Evolutionary conservation across 2,329 filamentous ascomycete species (phyloP).

Genomic region (Aspergillaceae sp.): DNA sequence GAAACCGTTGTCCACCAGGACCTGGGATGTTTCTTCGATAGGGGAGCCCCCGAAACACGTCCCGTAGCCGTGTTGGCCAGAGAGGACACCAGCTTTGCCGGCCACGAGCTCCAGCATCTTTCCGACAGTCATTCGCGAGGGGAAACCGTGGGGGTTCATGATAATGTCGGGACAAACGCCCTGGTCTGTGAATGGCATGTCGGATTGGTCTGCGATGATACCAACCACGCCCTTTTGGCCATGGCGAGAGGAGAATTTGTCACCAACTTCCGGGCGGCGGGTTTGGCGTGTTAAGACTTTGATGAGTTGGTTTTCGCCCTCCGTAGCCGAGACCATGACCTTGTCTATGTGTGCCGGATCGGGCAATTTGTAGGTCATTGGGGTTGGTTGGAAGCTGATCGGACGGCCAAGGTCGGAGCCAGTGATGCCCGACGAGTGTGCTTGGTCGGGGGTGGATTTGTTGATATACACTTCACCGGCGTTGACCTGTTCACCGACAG

Average conservation of each 20-base stretch:
- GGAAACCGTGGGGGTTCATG: slow-evolving; percentile 99
- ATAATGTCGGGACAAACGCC: slow-evolving; percentile 96
- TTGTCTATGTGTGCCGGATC: slow-evolving; percentile 92
- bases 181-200: slow-evolving; percentile 88
- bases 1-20: slow-evolving; percentile 81
- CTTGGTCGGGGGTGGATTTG: slow-evolving; percentile 76
- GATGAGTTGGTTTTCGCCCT: slow-evolving; percentile 75
- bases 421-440: slow-evolving; percentile 58
- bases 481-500: slow-evolving; percentile 71
- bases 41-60: slow-evolving; percentile 77
- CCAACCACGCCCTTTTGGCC: slow-evolving; percentile 97
- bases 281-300: slow-evolving; percentile 97
- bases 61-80: slow-evolving; percentile 80
- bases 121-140: slow-evolving; percentile 97
- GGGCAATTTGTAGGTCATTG: slow-evolving; percentile 65
- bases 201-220: slow-evolving; percentile 91
- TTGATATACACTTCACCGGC: slow-evolving; percentile 81
- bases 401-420: slow-evolving; percentile 50
- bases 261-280: slow-evolving; percentile 83
- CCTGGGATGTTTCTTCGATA: slow-evolving; percentile 79
- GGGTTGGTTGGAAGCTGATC: slow-evolving; percentile 29
- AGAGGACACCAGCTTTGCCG: slow-evolving; percentile 83
- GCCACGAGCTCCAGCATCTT: slow-evolving; percentile 94
- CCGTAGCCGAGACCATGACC: slow-evolving; percentile 84
- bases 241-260: slow-evolving; percentile 98